Base-by-base conservation (phyloP, 2,329 filamentous ascomycete genomes). In the Dactylellina haptotyla region DNA sequence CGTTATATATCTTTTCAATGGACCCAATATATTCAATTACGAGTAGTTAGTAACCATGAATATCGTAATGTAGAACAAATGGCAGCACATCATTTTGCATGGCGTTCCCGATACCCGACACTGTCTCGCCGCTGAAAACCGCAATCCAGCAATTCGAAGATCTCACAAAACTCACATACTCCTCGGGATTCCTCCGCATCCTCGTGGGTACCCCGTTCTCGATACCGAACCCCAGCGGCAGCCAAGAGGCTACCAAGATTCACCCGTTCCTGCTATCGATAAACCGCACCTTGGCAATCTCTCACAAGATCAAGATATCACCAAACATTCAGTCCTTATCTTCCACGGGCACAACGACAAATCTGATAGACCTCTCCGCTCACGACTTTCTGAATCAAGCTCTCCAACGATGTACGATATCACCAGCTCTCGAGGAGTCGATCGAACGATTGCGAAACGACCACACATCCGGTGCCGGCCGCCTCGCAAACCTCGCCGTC, bases 121-220 rank as follows among this genome's bases (percentile, higher is more conserved):
- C 56, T 30, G 64, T 75, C 23, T 75, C 70, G 2, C 70, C 70
- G 14, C 34, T 75, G 6, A 75, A 75, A 48, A 69, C 70, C 1
- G 70, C 70, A 2, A 75, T 75, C 18, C 63, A 75, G n/a, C 70
- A 69, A 18, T 75, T 75, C 45, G 70, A 75, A 34, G 50, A 67
- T 23, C 62, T 75, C 20, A 75, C 70, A 43, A 69, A 66, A 25
- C 39, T 75, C 23, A 75, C 70, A 28, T 75, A 75, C 43, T 69
- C 62, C 28, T 75, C 70, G 3, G 63, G 64, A 5, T 75, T 69
- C 48, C 57, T 75, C 0, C 62, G 64, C 26, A 58, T 75, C 14
- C 57, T 67, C 1, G 26, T 69, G 48, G 70, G 70, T 2, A 69
- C 70, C 2, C 70, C 70, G 0, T 75, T 75, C 48, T 69, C 70